Conservation (phyloP, 2,329 filamentous ascomycete genomes). For the Blastomyces gilchristii region DNA sequence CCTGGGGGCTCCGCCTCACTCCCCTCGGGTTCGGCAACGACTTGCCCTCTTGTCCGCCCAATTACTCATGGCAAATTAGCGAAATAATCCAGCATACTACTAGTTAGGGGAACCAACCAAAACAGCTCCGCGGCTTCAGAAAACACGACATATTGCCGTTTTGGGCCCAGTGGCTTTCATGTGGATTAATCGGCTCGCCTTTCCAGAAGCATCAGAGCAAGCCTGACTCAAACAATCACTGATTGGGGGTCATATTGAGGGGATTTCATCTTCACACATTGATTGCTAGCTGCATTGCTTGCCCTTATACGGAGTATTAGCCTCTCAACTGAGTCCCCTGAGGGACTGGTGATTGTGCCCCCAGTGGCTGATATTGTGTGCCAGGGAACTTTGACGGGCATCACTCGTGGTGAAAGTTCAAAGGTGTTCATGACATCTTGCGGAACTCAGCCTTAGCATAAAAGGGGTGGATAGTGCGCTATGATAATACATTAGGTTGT, state of each 20-base stretch:
- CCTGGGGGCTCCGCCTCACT: neutral
- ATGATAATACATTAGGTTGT: neutral
- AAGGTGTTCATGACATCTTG: too few relatives aligned
- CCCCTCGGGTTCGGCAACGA: neutral
- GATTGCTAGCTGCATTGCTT: too few relatives aligned
- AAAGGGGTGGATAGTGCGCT: neutral
- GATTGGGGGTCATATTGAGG: too few relatives aligned
- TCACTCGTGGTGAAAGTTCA: neutral
- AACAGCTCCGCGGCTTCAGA: neutral
- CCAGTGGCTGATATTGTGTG: neutral
- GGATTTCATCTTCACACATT: too few relatives aligned
- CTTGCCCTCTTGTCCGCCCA: neutral
- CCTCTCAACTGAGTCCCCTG: neutral
- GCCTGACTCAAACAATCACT: too few relatives aligned
- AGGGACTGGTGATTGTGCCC: neutral
- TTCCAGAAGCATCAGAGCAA: neutral
- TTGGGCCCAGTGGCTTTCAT: neutral
- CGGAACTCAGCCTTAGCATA: neutral
- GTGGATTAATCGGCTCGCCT: neutral
- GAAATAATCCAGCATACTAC: neutral
- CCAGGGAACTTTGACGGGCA: neutral
- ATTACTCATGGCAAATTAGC: neutral
- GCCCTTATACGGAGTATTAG: too few relatives aligned
- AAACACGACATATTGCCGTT: neutral
- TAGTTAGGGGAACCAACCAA: neutral